Conservation (phyloP, 2,329 filamentous ascomycete genomes). For the Exophiala xenobiotica region DNA sequence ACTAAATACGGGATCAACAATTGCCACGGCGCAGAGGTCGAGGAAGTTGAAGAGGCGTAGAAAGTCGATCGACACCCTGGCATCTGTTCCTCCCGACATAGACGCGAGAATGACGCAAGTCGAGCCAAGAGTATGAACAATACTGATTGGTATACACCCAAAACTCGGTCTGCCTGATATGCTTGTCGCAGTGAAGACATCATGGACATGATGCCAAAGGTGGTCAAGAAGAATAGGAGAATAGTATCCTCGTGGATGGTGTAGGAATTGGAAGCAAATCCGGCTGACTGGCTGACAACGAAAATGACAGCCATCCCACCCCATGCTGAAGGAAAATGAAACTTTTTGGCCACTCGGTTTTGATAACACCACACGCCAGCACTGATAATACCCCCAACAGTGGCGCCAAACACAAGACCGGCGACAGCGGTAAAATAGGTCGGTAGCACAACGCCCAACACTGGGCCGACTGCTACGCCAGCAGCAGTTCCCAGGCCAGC, state of each 20-base stretch:
- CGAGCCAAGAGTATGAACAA: slow-evolving; percentile 78
- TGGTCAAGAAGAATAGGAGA: slow-evolving; percentile 83
- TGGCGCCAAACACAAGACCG: slow-evolving; percentile 39
- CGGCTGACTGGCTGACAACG: slow-evolving; percentile 81
- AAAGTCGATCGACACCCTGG: slow-evolving; percentile 94
- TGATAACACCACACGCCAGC: slow-evolving; percentile 28
- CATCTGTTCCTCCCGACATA: slow-evolving; percentile 98
- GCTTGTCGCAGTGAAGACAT: slow-evolving; percentile 73
- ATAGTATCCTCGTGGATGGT: slow-evolving; percentile 99
- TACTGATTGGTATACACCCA: slow-evolving; percentile 81
- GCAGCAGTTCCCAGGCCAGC: slow-evolving; percentile 50
- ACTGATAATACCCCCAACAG: slow-evolving; percentile 47
- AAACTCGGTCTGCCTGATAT: slow-evolving; percentile 63
- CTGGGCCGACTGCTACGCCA: slow-evolving; percentile 40
- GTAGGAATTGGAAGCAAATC: slow-evolving; percentile 96
- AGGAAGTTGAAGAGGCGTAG: slow-evolving; percentile 87
- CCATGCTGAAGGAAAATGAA: slow-evolving; percentile 75
- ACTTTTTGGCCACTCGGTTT: slow-evolving; percentile 19
- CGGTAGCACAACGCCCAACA: slow-evolving; percentile 19
- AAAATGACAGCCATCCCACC: slow-evolving; percentile 81
- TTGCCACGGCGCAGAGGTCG: slow-evolving; percentile 90
- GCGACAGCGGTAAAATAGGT: slow-evolving; percentile 19
- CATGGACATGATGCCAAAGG: slow-evolving; percentile 76
- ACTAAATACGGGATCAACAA: slow-evolving; percentile 70
- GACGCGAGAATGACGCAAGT: slow-evolving; percentile 79